Evolutionary conservation across 352 stramenopile species (phyloP), one percentile per base, ranked within the genome.

Genomic region (Pythium sp.): DNA sequence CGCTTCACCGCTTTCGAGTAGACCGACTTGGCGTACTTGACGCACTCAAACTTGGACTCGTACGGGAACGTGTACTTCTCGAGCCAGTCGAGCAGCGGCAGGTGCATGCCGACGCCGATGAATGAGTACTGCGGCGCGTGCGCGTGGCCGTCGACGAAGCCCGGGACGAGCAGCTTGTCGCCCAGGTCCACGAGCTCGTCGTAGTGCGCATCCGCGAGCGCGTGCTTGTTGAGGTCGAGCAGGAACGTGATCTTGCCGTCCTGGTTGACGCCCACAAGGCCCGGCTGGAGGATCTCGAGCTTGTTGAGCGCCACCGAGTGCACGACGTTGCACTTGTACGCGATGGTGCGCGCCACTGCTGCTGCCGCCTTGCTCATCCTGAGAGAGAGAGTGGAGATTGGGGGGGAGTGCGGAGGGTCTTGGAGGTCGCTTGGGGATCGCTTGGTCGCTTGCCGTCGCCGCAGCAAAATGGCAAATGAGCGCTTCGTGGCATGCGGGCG

Each of bases 121-220:
- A 96, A 98, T 20, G 91, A 86, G 74, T 98, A 95, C 81, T 98
- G 95, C 5, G 96, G 91, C 1, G 96, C 96, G 71, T 99, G 96
- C 24, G 92, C 92, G 71, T 99, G 96, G 22, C 87, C 88, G 72
- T 99, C 96, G 28, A 99, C 80, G 62, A 99, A 97, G 49, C 96
- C 96, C 12, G 96, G 96, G 15, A 98, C 72, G 28, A 98, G 77
- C 58, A 99, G 73, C 28, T 86, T 76, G 38, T 93, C 74, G 36
- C 82, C 81, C 20, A 91, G 65, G 62, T 93, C 84, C 56, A 94
- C 77, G 30, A 94, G 71, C 69, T 89, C 68, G 57, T 87, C 77
- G 58, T 76, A 83, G 51, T 67, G 58, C 34, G 43, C 26, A n/a
- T 63, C 30, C 0, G 46, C 24, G 15, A n/a, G n/a, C 20, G 11